Evolutionary conservation across 1,139 yeast species (phyloP), one percentile per base, ranked within the genome.

Genomic region (Protomyces macrosporus): DNA sequence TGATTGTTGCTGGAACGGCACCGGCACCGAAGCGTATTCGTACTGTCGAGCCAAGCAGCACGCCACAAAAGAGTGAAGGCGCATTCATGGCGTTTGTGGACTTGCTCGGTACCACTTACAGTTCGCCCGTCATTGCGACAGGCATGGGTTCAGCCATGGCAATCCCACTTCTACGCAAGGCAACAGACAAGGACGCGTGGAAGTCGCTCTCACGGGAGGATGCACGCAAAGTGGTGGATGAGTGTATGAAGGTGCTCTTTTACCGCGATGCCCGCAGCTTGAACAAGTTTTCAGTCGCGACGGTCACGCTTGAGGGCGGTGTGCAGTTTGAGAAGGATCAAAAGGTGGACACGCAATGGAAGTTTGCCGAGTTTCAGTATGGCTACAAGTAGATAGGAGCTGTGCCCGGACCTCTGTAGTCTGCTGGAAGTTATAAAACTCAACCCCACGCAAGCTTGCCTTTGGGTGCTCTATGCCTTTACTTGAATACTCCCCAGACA

Each of bases 111-210:
- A 97, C 91, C 30, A 83, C 96, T 0, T 95, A 88, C 75, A 82
- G 89, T 6, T 82, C 98, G 0, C 95, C 97, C 40, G 82, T 96
- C 3, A 78, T 95, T 67, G 97, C 98, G 58, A 91, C 98, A 1
- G 99, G 99, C 0, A 93, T 91, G 75, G 99, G 98, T 65, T 87
- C 96, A 10, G 93, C 95, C 75, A 80, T 95, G 75, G 98, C 98
- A 3, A 78, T 90, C 53, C 99, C 99, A 42, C 78, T 95, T 70
- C 81, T 95, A 74, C 86, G 99, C 78, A 85, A 88, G 73, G 89
- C 88, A 57, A 96, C 91, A 65, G 78, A 79, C 55, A 97, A 91
- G 69, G 85, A 82, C 45, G 97, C 90, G 70, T 85, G 80, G 70
- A 76, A 75, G 62, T 83, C 85, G 54, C 82, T 93, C 35, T 78